phyloP scores from a whole-genome alignment of 1,284 basidiomycete species.

The Schizophyllum amplum region DNA sequence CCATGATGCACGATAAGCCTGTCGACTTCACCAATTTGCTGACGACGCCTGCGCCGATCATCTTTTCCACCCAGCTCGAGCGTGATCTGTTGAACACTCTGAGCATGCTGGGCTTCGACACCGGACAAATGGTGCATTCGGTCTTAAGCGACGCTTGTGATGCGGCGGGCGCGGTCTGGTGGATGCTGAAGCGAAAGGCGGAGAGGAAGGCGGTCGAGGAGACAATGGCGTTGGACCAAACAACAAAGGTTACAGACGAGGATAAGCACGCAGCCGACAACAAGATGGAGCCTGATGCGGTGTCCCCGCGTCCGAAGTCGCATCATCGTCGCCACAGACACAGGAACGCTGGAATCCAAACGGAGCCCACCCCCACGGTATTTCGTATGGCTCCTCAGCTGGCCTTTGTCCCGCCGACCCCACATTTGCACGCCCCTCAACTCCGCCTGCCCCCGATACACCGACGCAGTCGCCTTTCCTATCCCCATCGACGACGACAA shows the following conservation, averaged over 20 bases:
- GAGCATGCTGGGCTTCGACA: slow-evolving; percentile 80
- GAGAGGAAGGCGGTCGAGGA: slow-evolving; percentile 55
- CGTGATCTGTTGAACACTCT: slow-evolving; percentile 74
- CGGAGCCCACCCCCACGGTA: slow-evolving; percentile 20
- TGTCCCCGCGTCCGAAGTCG: slow-evolving; percentile 25
- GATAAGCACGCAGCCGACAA: slow-evolving; percentile 12
- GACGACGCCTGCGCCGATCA: slow-evolving; percentile 61
- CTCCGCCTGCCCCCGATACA: slow-evolving; percentile 41
- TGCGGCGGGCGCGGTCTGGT: slow-evolving; percentile 88
- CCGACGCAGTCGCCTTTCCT: slow-evolving; percentile 44
- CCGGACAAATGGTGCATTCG: slow-evolving; percentile 90
- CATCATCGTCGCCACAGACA: neutral
- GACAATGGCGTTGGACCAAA: no score
- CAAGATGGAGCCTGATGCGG: slow-evolving; percentile 20
- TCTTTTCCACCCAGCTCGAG: slow-evolving; percentile 82
- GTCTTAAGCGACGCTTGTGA: slow-evolving; percentile 92
- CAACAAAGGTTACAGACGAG: slow-evolving; percentile 12
- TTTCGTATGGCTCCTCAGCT: slow-evolving; percentile 43
- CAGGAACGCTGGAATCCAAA: slow-evolving; percentile 26
- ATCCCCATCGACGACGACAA: slow-evolving; percentile 53
- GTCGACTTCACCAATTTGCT: slow-evolving; percentile 71
- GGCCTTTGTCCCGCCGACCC: slow-evolving; percentile 70
- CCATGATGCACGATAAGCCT: slow-evolving; percentile 24
- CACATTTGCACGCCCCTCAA: slow-evolving; percentile 32
- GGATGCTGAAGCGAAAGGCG: slow-evolving; percentile 84